Conservation (phyloP, 2,329 filamentous ascomycete species). For the Talaromyces verruculosus region DNA sequence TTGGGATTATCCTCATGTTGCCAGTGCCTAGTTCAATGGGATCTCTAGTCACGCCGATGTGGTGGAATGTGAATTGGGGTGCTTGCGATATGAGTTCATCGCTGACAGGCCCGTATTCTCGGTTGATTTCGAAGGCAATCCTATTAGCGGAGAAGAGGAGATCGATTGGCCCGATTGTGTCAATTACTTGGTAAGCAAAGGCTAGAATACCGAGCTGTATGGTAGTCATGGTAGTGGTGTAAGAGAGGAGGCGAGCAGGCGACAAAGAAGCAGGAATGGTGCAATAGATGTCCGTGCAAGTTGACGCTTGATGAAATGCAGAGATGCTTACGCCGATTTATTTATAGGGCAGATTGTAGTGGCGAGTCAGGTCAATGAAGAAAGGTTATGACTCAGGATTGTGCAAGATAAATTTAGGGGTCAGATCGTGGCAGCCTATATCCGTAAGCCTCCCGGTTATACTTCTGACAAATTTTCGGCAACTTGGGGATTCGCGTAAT, state of each 20-base stretch:
- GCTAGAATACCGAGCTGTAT: conserved; percentile 31
- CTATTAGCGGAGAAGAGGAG: conserved; percentile 32
- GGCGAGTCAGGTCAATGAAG: not conserved
- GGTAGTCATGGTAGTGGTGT: conserved; percentile 23
- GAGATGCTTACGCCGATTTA: not conserved
- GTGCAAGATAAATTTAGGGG: not conserved
- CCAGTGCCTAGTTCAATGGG: conserved; percentile 29
- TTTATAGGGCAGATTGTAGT: not conserved
- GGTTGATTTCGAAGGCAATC: conserved; percentile 19
- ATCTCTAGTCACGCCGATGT: conserved; percentile 36
- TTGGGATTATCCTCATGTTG: conserved; percentile 30
- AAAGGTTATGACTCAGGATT: not conserved
- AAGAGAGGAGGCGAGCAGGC: not conserved
- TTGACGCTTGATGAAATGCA: not conserved
- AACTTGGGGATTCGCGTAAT: not conserved
- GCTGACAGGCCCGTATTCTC: conserved; percentile 16
- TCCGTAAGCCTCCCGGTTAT: not conserved
- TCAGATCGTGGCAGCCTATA: too few relatives aligned
- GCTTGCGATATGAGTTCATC: conserved; percentile 25
- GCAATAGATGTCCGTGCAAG: not conserved
- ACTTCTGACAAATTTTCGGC: not conserved
- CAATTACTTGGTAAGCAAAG: conserved; percentile 38
- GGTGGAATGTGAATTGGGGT: conserved; percentile 36
- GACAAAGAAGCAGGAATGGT: not conserved
- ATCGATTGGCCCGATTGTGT: conserved; percentile 35